Evolutionary conservation across 2,329 filamentous ascomycete genomes (phyloP), one percentile per base, ranked within the genome.

Genomic region (Parastagonospora avenae): DNA sequence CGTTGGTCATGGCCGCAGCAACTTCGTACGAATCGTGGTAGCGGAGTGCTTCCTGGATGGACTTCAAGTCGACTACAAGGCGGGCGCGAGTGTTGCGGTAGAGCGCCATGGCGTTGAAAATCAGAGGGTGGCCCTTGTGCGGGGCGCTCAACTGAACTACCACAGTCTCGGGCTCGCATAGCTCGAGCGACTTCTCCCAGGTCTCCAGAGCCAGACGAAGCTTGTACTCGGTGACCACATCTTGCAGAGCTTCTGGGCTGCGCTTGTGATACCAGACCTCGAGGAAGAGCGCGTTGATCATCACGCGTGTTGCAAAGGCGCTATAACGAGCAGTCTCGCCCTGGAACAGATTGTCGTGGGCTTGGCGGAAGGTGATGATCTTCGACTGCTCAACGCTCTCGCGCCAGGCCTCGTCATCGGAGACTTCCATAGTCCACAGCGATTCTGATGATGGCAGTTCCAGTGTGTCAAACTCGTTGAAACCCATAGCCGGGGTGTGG

Each of bases 211-310:
- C 94, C 46, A 97, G 85, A 50, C 94, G 87, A 55, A 99, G 88
- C 81, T 97, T 97, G 83, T 96, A 97, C 77, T 97, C 94, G 3
- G 93, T 96, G 38, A 97, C 93, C 33, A 97, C 92, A 70, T 97
- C 93, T 76, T 97, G 94, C 35, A 97, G 81, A 43, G 93, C 92
- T 73, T 97, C 92, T n/a, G 93, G 93, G 74, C 91, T 97, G 69
- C 94, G 90, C 84, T 97, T 97, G 79, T 97, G 91, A 71, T 96
- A 96, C 94, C 94, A 99, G 2, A 97, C 93, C 75, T 97, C 94
- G 42, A 99, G 83, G 81, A 97, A 99, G 59, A 99, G 82, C 9
- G 94, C 93, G 69, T 97, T 99, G 82, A 97, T 97, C 91, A 99
- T 95, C 59, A 97, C 91, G 56, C 94, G 91, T 9, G 94, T 96